Evolutionary conservation across 2,329 filamentous ascomycete genomes (phyloP).

Genomic region (Dichotomopilus funicola): DNA sequence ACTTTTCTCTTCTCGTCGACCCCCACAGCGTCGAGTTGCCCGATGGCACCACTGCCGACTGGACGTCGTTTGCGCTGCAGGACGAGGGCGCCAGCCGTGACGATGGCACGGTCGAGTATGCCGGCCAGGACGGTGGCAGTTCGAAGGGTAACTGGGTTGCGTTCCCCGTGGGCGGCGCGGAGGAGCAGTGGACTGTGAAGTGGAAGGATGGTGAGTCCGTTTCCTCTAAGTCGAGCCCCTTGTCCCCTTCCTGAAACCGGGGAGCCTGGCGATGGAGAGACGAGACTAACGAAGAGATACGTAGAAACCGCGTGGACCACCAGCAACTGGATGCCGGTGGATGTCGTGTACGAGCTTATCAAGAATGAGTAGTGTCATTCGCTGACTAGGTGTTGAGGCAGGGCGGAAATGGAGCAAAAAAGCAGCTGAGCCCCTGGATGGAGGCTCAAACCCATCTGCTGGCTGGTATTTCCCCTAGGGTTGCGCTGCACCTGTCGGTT

Average conservation of each 20-base stretch:
- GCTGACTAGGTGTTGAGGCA: neutral
- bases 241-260: neutral
- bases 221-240: too few species aligned
- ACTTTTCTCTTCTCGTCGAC: constrained; percentile 30
- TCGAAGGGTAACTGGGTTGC: constrained; percentile 30
- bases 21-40: constrained; percentile 25
- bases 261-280: neutral
- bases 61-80: constrained; percentile 31
- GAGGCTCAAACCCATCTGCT: too few species aligned
- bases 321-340: constrained; percentile 29
- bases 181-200: constrained; percentile 27
- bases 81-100: constrained; percentile 3
- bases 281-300: neutral
- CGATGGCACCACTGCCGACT: constrained; percentile 27
- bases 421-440: neutral
- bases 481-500: too few species aligned
- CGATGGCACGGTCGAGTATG: constrained; percentile 16
- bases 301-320: constrained; percentile 26
- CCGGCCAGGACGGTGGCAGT: constrained; percentile 2
- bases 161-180: constrained; percentile 20
- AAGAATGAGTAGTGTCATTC: neutral
- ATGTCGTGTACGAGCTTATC: constrained; percentile 28
- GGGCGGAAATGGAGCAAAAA: too few species aligned
- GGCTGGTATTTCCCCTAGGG: neutral
- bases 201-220: constrained; percentile 33